Evolutionary conservation across 1,284 basidiomycete species (phyloP), one percentile per base, ranked within the genome.

Genomic region (Tilletia indica): DNA sequence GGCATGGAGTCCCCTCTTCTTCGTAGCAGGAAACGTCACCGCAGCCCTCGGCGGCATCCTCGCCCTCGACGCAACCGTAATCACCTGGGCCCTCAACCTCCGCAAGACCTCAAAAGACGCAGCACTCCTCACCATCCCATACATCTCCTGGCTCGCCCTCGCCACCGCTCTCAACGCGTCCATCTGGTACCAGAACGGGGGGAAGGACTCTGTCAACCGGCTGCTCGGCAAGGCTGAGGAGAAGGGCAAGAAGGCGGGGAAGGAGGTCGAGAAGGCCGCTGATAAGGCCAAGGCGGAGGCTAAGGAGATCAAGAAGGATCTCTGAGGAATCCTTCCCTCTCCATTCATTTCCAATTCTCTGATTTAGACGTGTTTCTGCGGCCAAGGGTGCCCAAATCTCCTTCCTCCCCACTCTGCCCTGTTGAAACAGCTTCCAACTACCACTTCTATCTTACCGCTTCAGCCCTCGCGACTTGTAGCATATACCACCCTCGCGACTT

Each of bases 1-100:
- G 39, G 66, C 88, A 38, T 93, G 91, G 91, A 89, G 88, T 25
- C 90, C 91, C 4, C 83, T 92, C 49, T 92, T 91, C 87, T 92
- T 92, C 77, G 88, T 88, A 16, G 81, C 86, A 49, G 79, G 76
- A 16, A 70, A 82, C 67, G 73, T 82, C 69, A 70, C 73, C 36
- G 73, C 81, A 68, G 91, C 90, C 0, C 85, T 92, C 4, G 83
- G 89, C 70, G 89, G 92, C 84, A 89, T 89, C 73, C 82, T 87
- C 16, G 84, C 88, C 2, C 83, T 92, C 72, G 89, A 89, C 3
- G 88, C 87, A 6, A 89, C 89, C 0, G 88, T 89, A 14, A 87
- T 86, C 71, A 88, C 88, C 71, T 82, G 80, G 80, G 75, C 76
- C 36, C 72, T 72, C 64, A 73, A 74, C 51, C 73, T 75, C n/a